Evolutionary conservation across 140 eudicot genomes (phyloP), one percentile per base, ranked within the genome.

Genomic region (Erigeron philadelphicus): DNA sequence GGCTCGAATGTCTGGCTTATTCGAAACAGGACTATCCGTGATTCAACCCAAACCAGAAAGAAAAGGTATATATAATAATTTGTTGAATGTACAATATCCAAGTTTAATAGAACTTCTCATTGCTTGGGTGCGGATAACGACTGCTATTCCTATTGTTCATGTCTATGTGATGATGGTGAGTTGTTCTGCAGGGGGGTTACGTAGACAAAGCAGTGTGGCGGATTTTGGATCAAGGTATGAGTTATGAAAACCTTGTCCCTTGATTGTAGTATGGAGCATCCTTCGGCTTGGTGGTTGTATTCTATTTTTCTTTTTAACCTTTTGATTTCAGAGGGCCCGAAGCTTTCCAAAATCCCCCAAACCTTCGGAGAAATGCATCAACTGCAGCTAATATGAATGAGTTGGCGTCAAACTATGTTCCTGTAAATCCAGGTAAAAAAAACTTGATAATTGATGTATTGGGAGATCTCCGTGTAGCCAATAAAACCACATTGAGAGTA

Each of bases 161-260:
- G 17, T 54, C 54, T 21, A 8, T 50, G 56, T 64, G 56, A 61
- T 31, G 50, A 59, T 70, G 68, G 71, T n/a, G 43, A n/a, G 13
- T 43, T 76, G 47, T 62, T 75, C 38, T 74, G 76, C 81, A 92
- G 98, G 87, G 64, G 61, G 87, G 31, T 68, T 92, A 56, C 93
- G 95, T 16, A 84, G 98, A 74, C 96, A 88, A 67, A 83, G 96
- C 84, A 92, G 96, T 63, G 92, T 86, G 58, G 80, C 85, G 3
- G 87, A 88, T 71, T 76, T 88, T 59, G 83, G 80, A 73, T 84
- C 95, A 81, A 88, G 81, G 97, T 91, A 65, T 55, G 56, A 54
- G 13, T 55, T 49, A 43, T 52, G 47, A 64, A 59, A 66, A 38
- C 55, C n/a, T n/a, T 68, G 16, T 43, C 31, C 10, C 9, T 18